These are phyloP conservation scores for Hypoxylon lienhwacheense DNA, from an alignment of 495 filamentous ascomycete species.

Conservation along the genomic window DNA sequence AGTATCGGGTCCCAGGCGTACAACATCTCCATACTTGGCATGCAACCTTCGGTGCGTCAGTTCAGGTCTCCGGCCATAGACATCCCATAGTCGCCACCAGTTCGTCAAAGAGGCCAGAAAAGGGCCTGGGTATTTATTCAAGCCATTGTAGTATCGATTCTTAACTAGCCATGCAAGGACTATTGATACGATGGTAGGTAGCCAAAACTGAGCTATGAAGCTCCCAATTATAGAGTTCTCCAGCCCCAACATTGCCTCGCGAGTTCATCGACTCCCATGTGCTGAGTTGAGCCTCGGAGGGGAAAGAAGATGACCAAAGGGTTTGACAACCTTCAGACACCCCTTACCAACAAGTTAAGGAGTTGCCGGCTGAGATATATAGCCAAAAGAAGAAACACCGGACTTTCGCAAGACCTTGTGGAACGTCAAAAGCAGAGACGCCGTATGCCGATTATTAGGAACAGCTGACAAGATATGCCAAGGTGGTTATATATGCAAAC, in stretches of 20 bases:
- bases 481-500: slow-evolving; percentile 30
- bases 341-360: slow-evolving; percentile 1
- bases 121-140: slow-evolving; percentile 69
- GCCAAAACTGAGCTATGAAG: slow-evolving; percentile 54
- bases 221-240: slow-evolving; percentile 36
- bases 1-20: slow-evolving; percentile 68
- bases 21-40: slow-evolving; percentile 68
- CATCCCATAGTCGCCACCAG: slow-evolving; percentile 70
- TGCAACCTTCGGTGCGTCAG: slow-evolving; percentile 67
- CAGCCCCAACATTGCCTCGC: slow-evolving; percentile 20
- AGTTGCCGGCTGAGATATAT: slow-evolving; percentile 8
- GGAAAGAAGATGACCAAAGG: slow-evolving; percentile 11
- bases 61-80: slow-evolving; percentile 63
- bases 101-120: slow-evolving; percentile 68
- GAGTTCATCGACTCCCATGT: slow-evolving; percentile 20
- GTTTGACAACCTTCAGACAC: slow-evolving; percentile 22
- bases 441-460: slow-evolving; percentile 27
- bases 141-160: slow-evolving; percentile 61
- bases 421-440: slow-evolving; percentile 12
- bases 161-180: slow-evolving; percentile 50
- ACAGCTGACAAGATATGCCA: slow-evolving; percentile 24
- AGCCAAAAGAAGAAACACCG: slow-evolving; percentile 2
- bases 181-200: slow-evolving; percentile 38
- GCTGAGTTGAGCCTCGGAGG: background rate
- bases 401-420: background rate